Evolutionary conservation across 1,284 basidiomycete genomes (phyloP).

Genomic region (Trichosporon faecale): DNA sequence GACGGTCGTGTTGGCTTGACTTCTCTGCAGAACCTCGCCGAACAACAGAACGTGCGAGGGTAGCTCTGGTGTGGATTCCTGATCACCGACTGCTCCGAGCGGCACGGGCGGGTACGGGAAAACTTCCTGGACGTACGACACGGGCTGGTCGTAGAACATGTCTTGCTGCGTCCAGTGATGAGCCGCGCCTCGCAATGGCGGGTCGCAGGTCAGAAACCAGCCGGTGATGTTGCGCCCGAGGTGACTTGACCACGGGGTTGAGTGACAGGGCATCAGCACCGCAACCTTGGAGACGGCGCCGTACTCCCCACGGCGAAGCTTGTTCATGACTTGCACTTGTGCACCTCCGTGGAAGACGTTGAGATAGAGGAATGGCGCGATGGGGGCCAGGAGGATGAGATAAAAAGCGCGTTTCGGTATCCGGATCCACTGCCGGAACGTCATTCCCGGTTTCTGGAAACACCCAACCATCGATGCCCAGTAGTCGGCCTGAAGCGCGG

Average conservation of each 20-base stretch:
- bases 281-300: constrained; percentile 59
- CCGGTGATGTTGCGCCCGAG: constrained; percentile 61
- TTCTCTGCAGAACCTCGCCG: constrained; percentile 61
- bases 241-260: constrained; percentile 90
- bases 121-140: constrained; percentile 62
- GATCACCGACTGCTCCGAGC: neutral
- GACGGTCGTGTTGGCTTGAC: constrained; percentile 41
- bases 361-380: constrained; percentile 67
- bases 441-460: neutral
- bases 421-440: constrained; percentile 42
- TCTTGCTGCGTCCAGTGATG: constrained; percentile 77
- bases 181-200: constrained; percentile 59
- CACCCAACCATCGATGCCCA: constrained; percentile 38
- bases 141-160: constrained; percentile 74
- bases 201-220: constrained; percentile 89
- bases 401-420: constrained; percentile 48
- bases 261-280: constrained; percentile 95
- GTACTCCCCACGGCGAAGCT: constrained; percentile 29
- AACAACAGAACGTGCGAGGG: constrained; percentile 78
- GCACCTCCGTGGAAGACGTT: constrained; percentile 69
- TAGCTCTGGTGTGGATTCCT: constrained; percentile 36
- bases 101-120: constrained; percentile 54
- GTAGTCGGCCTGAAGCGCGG: constrained; percentile 62
- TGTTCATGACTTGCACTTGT: constrained; percentile 68
- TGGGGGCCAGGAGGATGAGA: constrained; percentile 57